phyloP scores from a whole-genome alignment of 495 filamentous ascomycete genomes.

The Aspergillus ellipticus region DNA sequence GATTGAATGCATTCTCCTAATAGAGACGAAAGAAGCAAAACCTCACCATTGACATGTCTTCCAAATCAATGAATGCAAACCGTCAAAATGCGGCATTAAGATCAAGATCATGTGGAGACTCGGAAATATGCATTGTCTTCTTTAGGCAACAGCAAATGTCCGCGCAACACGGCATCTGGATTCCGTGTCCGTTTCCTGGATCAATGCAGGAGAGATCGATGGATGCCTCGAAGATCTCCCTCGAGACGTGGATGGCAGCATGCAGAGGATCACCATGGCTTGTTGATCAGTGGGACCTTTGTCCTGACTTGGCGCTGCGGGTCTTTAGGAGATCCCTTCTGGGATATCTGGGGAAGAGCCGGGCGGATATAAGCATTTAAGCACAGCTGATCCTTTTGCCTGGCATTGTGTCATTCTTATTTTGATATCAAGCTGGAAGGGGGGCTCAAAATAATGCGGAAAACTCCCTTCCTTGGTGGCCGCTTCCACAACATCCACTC shows the following conservation, averaged over 20 bases:
- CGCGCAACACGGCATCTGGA: background rate
- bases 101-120: background rate
- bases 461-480: no score
- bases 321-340: background rate
- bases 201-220: background rate
- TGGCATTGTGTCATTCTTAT: background rate
- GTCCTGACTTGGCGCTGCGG: background rate
- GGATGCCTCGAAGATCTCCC: background rate
- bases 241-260: background rate
- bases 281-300: constrained; percentile 9
- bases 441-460: background rate
- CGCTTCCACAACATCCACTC: no score
- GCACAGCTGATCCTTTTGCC: background rate
- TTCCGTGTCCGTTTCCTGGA: background rate
- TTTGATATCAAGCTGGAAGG: background rate
- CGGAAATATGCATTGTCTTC: background rate
- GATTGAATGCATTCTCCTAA: no score
- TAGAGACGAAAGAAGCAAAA: background rate
- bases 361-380: background rate
- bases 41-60: background rate
- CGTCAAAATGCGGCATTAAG: background rate
- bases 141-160: background rate
- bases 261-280: background rate
- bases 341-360: background rate
- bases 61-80: background rate